Percentiles rank a stretch among this genome's conserved stretches.
phyloP scores from a whole-genome alignment of 208 protist species.

The Willaertia magna region DNA sequence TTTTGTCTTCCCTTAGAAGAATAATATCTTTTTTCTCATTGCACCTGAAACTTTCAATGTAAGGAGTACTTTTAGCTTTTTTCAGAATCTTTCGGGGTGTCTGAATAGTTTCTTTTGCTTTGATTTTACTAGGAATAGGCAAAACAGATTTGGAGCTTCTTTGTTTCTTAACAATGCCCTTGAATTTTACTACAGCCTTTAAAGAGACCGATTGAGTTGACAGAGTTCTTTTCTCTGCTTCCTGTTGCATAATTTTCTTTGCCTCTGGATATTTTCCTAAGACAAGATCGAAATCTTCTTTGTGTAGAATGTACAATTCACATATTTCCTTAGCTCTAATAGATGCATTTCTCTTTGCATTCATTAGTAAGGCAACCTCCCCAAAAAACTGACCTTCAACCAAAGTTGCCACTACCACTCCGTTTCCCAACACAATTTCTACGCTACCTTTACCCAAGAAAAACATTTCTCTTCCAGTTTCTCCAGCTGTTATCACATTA shows the following conservation, averaged over 20 bases:
- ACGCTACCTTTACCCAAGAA: slow-evolving; percentile 16
- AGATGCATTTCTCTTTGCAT: slow-evolving; percentile 23
- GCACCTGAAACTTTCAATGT: too few species aligned
- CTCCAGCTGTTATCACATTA: slow-evolving; percentile 7
- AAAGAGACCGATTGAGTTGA: neutral
- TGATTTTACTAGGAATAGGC: too few species aligned
- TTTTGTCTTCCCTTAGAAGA: too few species aligned
- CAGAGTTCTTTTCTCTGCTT: neutral
- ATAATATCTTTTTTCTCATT: too few species aligned
- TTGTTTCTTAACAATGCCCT: neutral
- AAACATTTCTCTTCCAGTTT: slow-evolving; percentile 25
- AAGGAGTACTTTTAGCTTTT: too few species aligned
- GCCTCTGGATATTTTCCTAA: neutral
- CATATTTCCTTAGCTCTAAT: slow-evolving; percentile 23
- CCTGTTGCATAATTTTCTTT: neutral
- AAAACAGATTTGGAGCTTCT: neutral
- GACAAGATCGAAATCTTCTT: slow-evolving; percentile 21
- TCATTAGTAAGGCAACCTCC: slow-evolving; percentile 20
- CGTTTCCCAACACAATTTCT: slow-evolving; percentile 5
- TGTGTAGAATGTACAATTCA: slow-evolving; percentile 17
- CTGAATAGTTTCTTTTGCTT: too few species aligned
- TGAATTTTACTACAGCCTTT: neutral
- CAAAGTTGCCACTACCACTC: neutral
- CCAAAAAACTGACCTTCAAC: slow-evolving; percentile 21
- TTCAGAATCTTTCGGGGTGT: too few species aligned